Base-by-base conservation (phyloP, 768 basidiomycete genomes). In the Cystobasidium ongulense region DNA sequence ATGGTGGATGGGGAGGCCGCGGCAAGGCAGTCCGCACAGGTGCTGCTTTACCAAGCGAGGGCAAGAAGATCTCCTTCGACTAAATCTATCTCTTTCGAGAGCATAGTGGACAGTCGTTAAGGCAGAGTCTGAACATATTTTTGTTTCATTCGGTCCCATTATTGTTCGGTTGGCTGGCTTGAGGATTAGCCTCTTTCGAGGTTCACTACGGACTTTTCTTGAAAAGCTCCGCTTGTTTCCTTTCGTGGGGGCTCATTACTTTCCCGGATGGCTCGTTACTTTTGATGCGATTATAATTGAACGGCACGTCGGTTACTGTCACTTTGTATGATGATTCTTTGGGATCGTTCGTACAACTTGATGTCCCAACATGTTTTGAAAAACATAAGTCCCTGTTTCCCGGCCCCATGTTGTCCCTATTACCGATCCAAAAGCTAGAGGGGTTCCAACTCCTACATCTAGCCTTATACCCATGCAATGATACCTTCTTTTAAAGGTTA, bases 31-130 rank as follows among this genome's bases (percentile, higher is more conserved):
- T 63, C 70, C 86, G 88, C 77, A 85, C 81, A 50, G 90, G 90
- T 33, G 90, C 87, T 38, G 86, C 89, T 79, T 82, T 86, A 61
- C 78, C 85, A 29, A 85, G 84, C 70, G 86, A 87, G 77, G 90
- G 90, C 79, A 77, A 78, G 61, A 82, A 82, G 78, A 77, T 81
- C 64, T 74, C 77, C 39, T 81, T 81, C 75, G 68, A 71, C n/a
- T 71, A 71, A 59, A 33, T 7, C 39, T 41, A 18, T 8, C 46
- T 31, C n/a, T 29, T 17, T 29, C 4, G 25, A 31, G 57, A 50
- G 46, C n/a, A n/a, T 11, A 50, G 46, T 21, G 21, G 4, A 50
- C 5, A 50, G 21, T 50, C 46, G 46, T 50, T 50, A 50, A 50
- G 46, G 46, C 46, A 50, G 46, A 50, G 46, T n/a, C 15, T 21